These are phyloP conservation scores for Colletotrichum horii DNA, from an alignment of 2,329 filamentous ascomycete genomes.

Conservation along the genomic window DNA sequence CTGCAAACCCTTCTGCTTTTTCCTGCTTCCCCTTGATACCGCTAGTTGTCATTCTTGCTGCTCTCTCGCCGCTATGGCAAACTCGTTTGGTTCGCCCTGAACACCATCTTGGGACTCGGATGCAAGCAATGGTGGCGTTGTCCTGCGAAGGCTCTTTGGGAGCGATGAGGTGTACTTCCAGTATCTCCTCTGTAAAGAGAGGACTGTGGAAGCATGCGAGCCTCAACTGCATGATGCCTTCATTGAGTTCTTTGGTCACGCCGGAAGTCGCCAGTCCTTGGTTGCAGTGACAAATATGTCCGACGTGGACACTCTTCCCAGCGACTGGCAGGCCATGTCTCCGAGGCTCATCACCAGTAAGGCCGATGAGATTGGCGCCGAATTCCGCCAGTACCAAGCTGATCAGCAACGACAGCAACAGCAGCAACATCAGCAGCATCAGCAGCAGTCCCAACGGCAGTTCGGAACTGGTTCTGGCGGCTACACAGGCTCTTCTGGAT, in stretches of 20 bases:
- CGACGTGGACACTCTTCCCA: too few species aligned
- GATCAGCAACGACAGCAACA: neutral
- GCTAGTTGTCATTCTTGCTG: neutral
- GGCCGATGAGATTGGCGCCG: too few species aligned
- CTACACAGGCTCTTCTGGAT: neutral
- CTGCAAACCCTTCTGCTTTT: neutral
- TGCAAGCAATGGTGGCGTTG: neutral
- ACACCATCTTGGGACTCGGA: neutral
- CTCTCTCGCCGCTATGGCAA: neutral
- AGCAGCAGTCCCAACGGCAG: neutral
- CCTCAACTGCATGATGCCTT: too few species aligned
- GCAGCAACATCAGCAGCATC: neutral
- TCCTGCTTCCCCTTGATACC: neutral
- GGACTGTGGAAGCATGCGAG: too few species aligned
- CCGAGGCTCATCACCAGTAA: too few species aligned
- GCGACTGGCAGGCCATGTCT: too few species aligned
- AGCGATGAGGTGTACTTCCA: neutral
- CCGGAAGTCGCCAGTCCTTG: too few species aligned
- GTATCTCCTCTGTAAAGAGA: too few species aligned
- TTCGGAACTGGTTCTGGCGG: accelerated
- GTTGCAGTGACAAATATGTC: too few species aligned
- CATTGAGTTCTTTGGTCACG: too few species aligned
- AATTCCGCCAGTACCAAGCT: too few species aligned
- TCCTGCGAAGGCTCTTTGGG: neutral
- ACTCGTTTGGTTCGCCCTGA: neutral